A percentile compares a stretch with the other conserved stretches of the same genome.
phyloP scores from a whole-genome alignment of 352 stramenopile species.

The Globisporangium cystogenes region DNA sequence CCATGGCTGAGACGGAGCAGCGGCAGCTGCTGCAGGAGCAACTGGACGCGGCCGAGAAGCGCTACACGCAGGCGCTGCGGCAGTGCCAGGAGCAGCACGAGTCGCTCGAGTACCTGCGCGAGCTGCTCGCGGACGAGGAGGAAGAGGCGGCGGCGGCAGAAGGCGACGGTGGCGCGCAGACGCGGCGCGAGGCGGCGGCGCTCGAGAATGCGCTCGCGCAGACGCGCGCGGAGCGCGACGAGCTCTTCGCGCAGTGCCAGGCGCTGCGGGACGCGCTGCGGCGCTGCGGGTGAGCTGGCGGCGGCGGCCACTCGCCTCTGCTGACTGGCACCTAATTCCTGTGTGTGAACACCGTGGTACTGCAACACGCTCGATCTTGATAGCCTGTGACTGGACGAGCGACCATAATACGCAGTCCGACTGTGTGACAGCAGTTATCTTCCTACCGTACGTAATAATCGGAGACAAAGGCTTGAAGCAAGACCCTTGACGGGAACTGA shows the following conservation, averaged over 20 bases:
- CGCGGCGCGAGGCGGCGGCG: constrained; percentile 20
- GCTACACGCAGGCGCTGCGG: constrained; percentile 65
- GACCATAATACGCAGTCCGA: too few relatives aligned
- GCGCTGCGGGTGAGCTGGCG: constrained; percentile 1
- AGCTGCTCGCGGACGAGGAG: constrained; percentile 49
- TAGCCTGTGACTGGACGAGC: too few relatives aligned
- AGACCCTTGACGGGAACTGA: neutral
- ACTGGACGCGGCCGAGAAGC: constrained; percentile 62
- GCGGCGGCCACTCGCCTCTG: too few relatives aligned
- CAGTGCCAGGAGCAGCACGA: constrained; percentile 62
- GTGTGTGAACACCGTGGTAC: too few relatives aligned
- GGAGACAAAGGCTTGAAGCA: too few relatives aligned
- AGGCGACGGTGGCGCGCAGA: constrained; percentile 1
- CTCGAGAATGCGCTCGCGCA: constrained; percentile 21
- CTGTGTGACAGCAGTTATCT: too few relatives aligned
- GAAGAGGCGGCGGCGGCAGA: constrained; percentile 6
- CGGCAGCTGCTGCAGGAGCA: constrained; percentile 46
- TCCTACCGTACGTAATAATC: too few relatives aligned
- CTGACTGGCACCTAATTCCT: too few relatives aligned
- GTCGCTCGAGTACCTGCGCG: constrained; percentile 51
- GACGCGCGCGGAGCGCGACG: constrained; percentile 48
- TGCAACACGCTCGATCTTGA: too few relatives aligned
- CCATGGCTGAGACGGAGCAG: neutral
- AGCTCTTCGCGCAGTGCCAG: constrained; percentile 61
- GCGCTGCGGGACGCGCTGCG: constrained; percentile 44